Evolutionary conservation across 2,329 filamentous ascomycete species (phyloP).

Genomic region (Pyrenophora teres): DNA sequence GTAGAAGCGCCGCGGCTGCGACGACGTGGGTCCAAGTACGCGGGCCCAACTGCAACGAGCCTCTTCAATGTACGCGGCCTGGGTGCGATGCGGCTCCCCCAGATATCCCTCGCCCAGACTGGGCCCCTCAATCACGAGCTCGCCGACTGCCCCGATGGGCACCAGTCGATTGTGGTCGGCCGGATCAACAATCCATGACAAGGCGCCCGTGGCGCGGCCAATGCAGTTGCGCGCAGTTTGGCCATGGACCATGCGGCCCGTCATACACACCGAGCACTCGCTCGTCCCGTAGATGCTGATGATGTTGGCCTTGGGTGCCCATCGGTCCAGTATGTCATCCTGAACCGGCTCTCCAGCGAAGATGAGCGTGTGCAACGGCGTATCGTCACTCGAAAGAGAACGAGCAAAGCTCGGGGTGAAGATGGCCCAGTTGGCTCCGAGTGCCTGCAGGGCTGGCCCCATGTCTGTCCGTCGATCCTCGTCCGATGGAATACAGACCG

Average conservation of each 20-base stretch:
- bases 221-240: too few relatives aligned
- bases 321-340: too few relatives aligned
- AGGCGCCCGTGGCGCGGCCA: background rate
- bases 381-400: slow-evolving; percentile 1
- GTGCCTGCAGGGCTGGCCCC: background rate
- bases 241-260: too few relatives aligned
- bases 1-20: slow-evolving; percentile 15
- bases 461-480: background rate
- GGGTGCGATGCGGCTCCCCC: slow-evolving; percentile 32
- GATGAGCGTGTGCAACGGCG: too few relatives aligned
- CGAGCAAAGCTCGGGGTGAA: slow-evolving; percentile 22
- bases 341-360: too few relatives aligned
- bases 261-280: too few relatives aligned
- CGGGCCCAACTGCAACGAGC: slow-evolving; percentile 8
- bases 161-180: slow-evolving; percentile 15
- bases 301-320: too few relatives aligned
- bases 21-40: background rate
- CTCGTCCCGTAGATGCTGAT: too few relatives aligned
- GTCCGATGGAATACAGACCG: slow-evolving; percentile 58
- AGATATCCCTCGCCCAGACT: slow-evolving; percentile 42
- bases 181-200: slow-evolving; percentile 48
- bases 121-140: slow-evolving; percentile 62
- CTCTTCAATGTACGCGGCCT: slow-evolving; percentile 37
- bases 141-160: slow-evolving; percentile 33
- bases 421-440: slow-evolving; percentile 3